Base-by-base conservation (phyloP, 495 filamentous ascomycete species). In the Parathielavia hyrcaniae region DNA sequence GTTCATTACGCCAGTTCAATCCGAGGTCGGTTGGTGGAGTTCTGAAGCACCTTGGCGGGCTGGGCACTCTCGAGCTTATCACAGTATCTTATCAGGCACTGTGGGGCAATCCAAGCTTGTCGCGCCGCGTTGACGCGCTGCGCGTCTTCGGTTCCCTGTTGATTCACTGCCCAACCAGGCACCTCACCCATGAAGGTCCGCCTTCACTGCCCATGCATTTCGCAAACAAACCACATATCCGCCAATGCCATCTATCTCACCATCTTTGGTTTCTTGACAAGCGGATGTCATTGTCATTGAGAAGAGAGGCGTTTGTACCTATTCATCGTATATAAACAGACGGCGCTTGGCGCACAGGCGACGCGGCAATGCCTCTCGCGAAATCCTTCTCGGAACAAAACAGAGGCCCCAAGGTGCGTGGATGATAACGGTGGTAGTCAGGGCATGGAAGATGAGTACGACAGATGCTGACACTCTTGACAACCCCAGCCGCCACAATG, bases 361-460 rank as follows among this genome's bases (percentile, higher is more conserved):
- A 12, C 23, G 4, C 41, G 2, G 16, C 58, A 35, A 77, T 79
- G 77, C 75, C 76, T 56, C 72, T 79, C 52, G 70, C 77, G 55
- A 80, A 79, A 60, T 80, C 79, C 3, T 76, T 75, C 57, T 80
- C 79, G 11, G 77, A 80, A 39, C 46, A 22, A 11, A 48, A 40
- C 53, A 22, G 41, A 32, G 39, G 41, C 9, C 34, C 59, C 19
- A 69, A 65, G 55, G 65, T 67, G 17, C 22, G 58, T 59, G 39
- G 10, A 43, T 7, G 16, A 9, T 36, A 2, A 4, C 3, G 26
- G 7, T 13, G 13, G 17, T n/a, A 49, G 20, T 20, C n/a, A 30
- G 3, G 26, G 26, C 17, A 8, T 49, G 5, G 16, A 10, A 0
- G 6, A 17, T 16, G 30, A 3, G 23, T 10, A 5, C 30, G 23